Percentiles rank a stretch among this genome's conserved stretches.
Evolutionary conservation across 2,329 filamentous ascomycete species (phyloP).

Genomic region (Acrodontium crateriforme): DNA sequence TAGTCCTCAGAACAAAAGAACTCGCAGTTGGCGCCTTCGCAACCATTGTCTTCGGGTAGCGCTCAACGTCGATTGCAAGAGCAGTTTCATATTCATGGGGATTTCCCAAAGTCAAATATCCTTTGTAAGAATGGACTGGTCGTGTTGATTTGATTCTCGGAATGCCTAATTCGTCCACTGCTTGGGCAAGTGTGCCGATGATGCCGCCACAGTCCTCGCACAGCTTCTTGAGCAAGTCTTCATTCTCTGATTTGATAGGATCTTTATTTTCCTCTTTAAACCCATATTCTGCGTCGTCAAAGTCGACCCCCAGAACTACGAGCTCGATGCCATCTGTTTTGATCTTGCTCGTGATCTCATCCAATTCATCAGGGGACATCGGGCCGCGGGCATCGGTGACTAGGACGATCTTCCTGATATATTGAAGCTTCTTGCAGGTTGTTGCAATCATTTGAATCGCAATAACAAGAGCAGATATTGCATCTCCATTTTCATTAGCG

Average conservation of each 20-base stretch:
- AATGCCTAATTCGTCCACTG: slow-evolving; percentile 62
- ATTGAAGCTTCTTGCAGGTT: slow-evolving; percentile 71
- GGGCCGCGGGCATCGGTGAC: slow-evolving; percentile 66
- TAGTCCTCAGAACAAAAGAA: slow-evolving; percentile 50
- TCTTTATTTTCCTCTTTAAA: slow-evolving; percentile 86
- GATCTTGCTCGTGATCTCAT: slow-evolving; percentile 58
- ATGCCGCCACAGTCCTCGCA: slow-evolving; percentile 53
- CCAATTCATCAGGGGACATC: slow-evolving; percentile 59
- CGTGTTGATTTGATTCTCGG: slow-evolving; percentile 65
- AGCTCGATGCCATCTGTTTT: slow-evolving; percentile 66
- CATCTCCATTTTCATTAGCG: slow-evolving; percentile 57
- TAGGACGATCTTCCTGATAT: slow-evolving; percentile 64
- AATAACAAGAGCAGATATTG: slow-evolving; percentile 71
- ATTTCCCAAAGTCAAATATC: slow-evolving; percentile 67
- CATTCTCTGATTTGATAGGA: slow-evolving; percentile 57
- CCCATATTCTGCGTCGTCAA: slow-evolving; percentile 80
- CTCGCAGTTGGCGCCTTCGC: slow-evolving; percentile 64
- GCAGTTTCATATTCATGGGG: slow-evolving; percentile 58
- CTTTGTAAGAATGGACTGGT: slow-evolving; percentile 67
- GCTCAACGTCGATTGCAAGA: slow-evolving; percentile 71
- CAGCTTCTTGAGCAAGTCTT: slow-evolving; percentile 51
- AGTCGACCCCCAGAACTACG: slow-evolving; percentile 74
- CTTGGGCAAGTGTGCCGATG: slow-evolving; percentile 76
- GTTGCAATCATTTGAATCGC: slow-evolving; percentile 74
- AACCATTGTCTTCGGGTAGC: slow-evolving; percentile 75